Percentiles rank a stretch among this genome's conserved stretches.
These are phyloP conservation scores for Botryosphaeria dothidea DNA, from an alignment of 2,329 filamentous ascomycete species.

Conservation along the genomic window DNA sequence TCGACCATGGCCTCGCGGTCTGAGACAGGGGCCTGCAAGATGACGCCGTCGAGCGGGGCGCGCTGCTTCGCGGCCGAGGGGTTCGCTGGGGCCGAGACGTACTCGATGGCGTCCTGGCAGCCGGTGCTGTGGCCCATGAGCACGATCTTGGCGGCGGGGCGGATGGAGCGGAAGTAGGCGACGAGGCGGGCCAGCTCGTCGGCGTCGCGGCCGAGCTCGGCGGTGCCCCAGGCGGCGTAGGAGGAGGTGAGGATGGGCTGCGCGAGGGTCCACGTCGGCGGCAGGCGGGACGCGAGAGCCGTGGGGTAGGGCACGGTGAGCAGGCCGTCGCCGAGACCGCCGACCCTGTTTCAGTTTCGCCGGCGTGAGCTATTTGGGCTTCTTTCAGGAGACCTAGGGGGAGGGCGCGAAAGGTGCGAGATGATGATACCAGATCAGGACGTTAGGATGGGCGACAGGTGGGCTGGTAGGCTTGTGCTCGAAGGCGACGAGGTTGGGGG, in stretches of 20 bases:
- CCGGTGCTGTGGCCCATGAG: slow-evolving; percentile 71
- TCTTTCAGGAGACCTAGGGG: too few species aligned
- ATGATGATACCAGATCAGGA: slow-evolving; percentile 25
- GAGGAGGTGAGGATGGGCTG: slow-evolving; percentile 54
- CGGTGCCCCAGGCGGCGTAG: slow-evolving; percentile 57
- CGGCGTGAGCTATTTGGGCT: slow-evolving; percentile 45
- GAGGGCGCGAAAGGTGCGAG: slow-evolving; percentile 26
- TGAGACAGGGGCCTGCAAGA: slow-evolving; percentile 78
- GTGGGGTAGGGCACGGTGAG: slow-evolving; percentile 63
- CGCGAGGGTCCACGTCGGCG: slow-evolving; percentile 54
- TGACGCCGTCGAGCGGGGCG: slow-evolving; percentile 67
- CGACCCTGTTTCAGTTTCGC: slow-evolving; percentile 63
- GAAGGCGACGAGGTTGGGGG: slow-evolving; percentile 45
- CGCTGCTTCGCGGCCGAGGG: slow-evolving; percentile 29
- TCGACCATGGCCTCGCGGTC: slow-evolving; percentile 1
- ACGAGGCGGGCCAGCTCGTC: slow-evolving; percentile 56
- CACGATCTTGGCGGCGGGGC: slow-evolving; percentile 56
- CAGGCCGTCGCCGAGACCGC: slow-evolving; percentile 69
- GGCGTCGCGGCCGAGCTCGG: slow-evolving; percentile 55
- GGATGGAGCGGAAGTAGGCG: slow-evolving; percentile 46
- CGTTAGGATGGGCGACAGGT: slow-evolving; percentile 29
- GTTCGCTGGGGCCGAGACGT: slow-evolving; percentile 40
- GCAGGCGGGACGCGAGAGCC: slow-evolving; percentile 50
- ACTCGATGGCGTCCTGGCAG: slow-evolving; percentile 68
- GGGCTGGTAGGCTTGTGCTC: slow-evolving; percentile 37